Evolutionary conservation across 441 rosid species (phyloP).

Genomic region (Geranium incanum): DNA sequence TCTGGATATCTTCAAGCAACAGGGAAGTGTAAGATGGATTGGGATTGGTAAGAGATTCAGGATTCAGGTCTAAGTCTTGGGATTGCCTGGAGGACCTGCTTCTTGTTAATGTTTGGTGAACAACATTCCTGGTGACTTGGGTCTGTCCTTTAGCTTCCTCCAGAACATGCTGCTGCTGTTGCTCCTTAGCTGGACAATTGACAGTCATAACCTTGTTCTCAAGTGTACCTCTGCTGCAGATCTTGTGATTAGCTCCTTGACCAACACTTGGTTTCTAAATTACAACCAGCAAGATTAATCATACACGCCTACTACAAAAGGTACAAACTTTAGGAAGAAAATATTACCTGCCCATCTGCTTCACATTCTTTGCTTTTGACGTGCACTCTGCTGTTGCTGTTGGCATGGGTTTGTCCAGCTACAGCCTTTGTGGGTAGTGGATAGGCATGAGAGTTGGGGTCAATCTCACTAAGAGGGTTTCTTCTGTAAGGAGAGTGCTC

Average conservation of each 20-base stretch:
- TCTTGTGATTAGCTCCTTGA: constrained; percentile 29
- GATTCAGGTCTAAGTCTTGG: constrained; percentile 56
- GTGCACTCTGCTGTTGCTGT: background rate
- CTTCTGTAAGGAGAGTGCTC: constrained; percentile 12
- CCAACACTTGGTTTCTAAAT: constrained; percentile 31
- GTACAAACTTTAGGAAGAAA: background rate
- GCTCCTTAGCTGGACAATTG: background rate
- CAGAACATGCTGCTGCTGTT: constrained; percentile 20
- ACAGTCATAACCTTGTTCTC: too few relatives aligned
- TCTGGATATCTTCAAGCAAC: constrained; percentile 73
- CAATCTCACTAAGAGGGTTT: constrained; percentile 12
- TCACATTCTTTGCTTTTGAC: background rate
- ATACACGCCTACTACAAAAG: background rate
- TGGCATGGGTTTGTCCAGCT: background rate
- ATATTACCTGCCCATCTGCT: constrained; percentile 11
- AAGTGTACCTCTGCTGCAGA: constrained; percentile 11
- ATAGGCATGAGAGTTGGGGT: constrained; percentile 7
- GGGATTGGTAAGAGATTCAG: constrained; percentile 42
- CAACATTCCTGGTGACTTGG: constrained; percentile 9
- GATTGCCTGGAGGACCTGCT: constrained; percentile 66
- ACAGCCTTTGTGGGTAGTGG: too few relatives aligned
- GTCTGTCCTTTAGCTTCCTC: constrained; percentile 37
- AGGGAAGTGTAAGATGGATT: constrained; percentile 50
- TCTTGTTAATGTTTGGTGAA: constrained; percentile 38
- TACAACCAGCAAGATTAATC: background rate